Evolutionary conservation across 148 eudicot genomes (phyloP).

Genomic region (Spergularia bocconei): DNA sequence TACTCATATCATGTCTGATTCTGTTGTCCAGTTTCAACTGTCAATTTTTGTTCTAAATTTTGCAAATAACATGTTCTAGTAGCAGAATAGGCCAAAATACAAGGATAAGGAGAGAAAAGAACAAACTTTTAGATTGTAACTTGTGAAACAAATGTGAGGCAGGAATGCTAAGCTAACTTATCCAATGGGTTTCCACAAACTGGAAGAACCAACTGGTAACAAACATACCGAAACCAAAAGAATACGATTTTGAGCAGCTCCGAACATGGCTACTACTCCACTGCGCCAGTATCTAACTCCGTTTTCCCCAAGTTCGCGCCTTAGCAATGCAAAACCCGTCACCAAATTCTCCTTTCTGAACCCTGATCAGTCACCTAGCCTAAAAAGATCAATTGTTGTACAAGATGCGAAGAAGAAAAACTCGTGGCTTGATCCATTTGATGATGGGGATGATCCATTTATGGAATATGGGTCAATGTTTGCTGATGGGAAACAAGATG

Average conservation of each 20-base stretch:
- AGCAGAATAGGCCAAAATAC: too few relatives aligned
- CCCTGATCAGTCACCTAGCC: slow-evolving; percentile 27
- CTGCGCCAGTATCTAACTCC: slow-evolving; percentile 55
- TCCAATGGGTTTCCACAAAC: slow-evolving; percentile 20
- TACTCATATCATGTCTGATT: neutral
- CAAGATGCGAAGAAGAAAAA: slow-evolving; percentile 60
- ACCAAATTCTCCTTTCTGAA: slow-evolving; percentile 27
- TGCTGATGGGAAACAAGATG: slow-evolving; percentile 76
- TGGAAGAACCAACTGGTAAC: neutral
- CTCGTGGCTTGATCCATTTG: slow-evolving; percentile 78
- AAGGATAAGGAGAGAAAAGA: neutral
- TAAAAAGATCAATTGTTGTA: slow-evolving; percentile 22
- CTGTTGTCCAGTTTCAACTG: neutral
- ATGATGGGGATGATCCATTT: slow-evolving; percentile 68
- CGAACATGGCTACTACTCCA: slow-evolving; percentile 56
- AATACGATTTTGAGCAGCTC: neutral
- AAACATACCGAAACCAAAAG: neutral
- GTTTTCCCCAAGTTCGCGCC: slow-evolving; percentile 33
- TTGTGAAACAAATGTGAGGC: slow-evolving; percentile 9
- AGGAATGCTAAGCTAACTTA: slow-evolving; percentile 17
- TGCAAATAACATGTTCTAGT: too few relatives aligned
- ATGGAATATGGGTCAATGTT: slow-evolving; percentile 59
- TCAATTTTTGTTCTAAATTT: neutral
- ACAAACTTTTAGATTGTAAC: neutral
- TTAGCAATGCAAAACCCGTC: slow-evolving; percentile 29